A percentile compares a stretch with the other conserved stretches of the same genome.
phyloP scores from a whole-genome alignment of 108 stramenopile species.

The Conticribra weissflogii region DNA sequence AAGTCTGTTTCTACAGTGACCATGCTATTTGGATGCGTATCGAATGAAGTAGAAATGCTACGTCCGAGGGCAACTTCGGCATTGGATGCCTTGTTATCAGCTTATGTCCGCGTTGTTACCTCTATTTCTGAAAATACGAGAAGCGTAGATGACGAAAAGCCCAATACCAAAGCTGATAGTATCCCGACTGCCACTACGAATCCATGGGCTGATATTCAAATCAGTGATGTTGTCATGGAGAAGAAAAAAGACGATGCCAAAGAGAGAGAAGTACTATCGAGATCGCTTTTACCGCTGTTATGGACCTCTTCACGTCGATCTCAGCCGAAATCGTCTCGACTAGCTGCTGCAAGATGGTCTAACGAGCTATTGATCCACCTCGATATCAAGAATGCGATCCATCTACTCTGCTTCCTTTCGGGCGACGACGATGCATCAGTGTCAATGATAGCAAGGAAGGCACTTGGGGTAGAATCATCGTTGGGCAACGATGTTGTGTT shows the following conservation, averaged over 20 bases:
- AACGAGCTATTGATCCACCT: slow-evolving; percentile 59
- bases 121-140: slow-evolving; percentile 10
- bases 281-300: slow-evolving; percentile 60
- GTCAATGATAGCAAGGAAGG: slow-evolving; percentile 63
- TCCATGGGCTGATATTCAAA: slow-evolving; percentile 53
- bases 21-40: slow-evolving; percentile 75
- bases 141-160: not conserved
- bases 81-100: slow-evolving; percentile 69
- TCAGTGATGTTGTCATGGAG: not conserved
- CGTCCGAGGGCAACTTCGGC: slow-evolving; percentile 73
- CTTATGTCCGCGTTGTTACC: slow-evolving; percentile 60
- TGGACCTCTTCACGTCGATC: slow-evolving; percentile 64
- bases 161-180: not conserved
- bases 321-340: slow-evolving; percentile 75
- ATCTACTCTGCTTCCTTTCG: slow-evolving; percentile 76
- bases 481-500: slow-evolving; percentile 40
- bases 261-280: slow-evolving; percentile 29
- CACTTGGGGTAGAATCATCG: slow-evolving; percentile 52
- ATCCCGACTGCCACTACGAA: slow-evolving; percentile 16
- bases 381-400: slow-evolving; percentile 61
- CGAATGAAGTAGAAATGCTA: slow-evolving; percentile 70
- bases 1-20: slow-evolving; percentile 55
- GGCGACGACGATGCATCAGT: slow-evolving; percentile 82
- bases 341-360: slow-evolving; percentile 79
- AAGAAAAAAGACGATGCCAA: slow-evolving; percentile 2